These are phyloP conservation scores for Aspergillus neotritici DNA, from an alignment of 2,329 filamentous ascomycete genomes.

Conservation along the genomic window DNA sequence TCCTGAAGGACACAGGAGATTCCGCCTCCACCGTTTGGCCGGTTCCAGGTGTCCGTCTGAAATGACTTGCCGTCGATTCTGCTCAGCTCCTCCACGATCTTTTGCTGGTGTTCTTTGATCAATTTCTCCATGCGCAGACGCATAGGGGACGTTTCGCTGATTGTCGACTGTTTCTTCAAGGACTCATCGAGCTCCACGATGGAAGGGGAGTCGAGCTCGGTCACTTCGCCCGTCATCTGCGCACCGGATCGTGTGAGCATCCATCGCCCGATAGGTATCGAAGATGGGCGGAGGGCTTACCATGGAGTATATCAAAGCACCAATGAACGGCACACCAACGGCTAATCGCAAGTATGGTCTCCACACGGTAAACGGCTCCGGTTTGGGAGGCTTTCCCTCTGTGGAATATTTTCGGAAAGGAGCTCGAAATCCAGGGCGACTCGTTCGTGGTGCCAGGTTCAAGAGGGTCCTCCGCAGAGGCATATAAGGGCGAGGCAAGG, in stretches of 20 bases:
- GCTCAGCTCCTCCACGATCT: constrained; percentile 78
- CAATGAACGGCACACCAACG: constrained; percentile 46
- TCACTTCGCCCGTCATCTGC: constrained; percentile 35
- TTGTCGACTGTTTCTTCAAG: constrained; percentile 68
- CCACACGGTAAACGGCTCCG: constrained; percentile 35
- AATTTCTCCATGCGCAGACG: constrained; percentile 95
- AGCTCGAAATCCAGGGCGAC: constrained; percentile 16
- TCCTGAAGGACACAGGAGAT: constrained; percentile 94
- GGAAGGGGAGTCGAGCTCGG: constrained; percentile 46
- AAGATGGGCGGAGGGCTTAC: constrained; percentile 25
- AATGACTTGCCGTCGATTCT: constrained; percentile 79
- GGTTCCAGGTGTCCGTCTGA: constrained; percentile 76
- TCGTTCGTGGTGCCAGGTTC: constrained; percentile 20
- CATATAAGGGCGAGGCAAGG: constrained; percentile 27
- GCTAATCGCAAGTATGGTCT: constrained; percentile 45
- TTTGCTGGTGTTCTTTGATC: constrained; percentile 85
- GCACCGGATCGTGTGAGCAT: constrained; percentile 5
- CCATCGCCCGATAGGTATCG: neutral
- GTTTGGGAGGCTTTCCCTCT: constrained; percentile 15
- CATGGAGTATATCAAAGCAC: constrained; percentile 48
- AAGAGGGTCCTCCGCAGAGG: constrained; percentile 30
- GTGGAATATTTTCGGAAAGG: constrained; percentile 25
- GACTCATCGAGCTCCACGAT: constrained; percentile 82
- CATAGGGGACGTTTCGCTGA: constrained; percentile 81
- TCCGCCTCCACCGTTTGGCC: constrained; percentile 83